Percentiles rank a stretch among this genome's conserved stretches.
Conservation (phyloP, 2,329 filamentous ascomycete genomes). For the Plectosphaerella plurivora region DNA sequence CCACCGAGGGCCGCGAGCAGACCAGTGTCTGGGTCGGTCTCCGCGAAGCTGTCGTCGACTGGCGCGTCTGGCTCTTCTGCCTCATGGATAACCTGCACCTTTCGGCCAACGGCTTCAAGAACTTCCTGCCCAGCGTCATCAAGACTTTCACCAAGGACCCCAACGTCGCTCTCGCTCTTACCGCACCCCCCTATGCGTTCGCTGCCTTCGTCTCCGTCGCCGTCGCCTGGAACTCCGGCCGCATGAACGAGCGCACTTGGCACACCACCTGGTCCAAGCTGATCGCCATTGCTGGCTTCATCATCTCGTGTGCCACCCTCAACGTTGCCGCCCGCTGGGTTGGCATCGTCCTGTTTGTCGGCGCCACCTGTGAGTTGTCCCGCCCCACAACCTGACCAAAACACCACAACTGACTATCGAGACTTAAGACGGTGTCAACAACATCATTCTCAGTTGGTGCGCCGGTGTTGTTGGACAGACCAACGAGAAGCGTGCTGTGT, state of each 20-base stretch:
- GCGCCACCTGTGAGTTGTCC: slow-evolving; percentile 19
- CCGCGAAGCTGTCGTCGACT: slow-evolving; percentile 37
- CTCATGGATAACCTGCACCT: slow-evolving; percentile 48
- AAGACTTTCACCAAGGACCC: slow-evolving; percentile 34
- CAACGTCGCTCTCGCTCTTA: slow-evolving; percentile 42
- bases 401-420: background rate
- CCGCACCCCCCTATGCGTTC: slow-evolving; percentile 38
- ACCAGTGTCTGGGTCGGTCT: slow-evolving; percentile 37
- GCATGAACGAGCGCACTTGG: slow-evolving; percentile 42
- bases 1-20: slow-evolving; percentile 28
- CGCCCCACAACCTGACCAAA: background rate
- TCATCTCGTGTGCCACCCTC: slow-evolving; percentile 17
- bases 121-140: slow-evolving; percentile 29
- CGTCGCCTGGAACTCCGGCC: slow-evolving; percentile 35
- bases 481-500: slow-evolving; percentile 40
- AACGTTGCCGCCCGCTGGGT: slow-evolving; percentile 9
- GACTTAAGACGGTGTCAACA: slow-evolving; percentile 29
- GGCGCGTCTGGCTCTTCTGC: slow-evolving; percentile 42
- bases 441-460: slow-evolving; percentile 39
- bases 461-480: slow-evolving; percentile 35
- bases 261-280: slow-evolving; percentile 39
- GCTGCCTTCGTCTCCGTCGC: slow-evolving; percentile 33
- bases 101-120: slow-evolving; percentile 41
- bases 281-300: slow-evolving; percentile 27
- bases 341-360: slow-evolving; percentile 33